Conservation (phyloP, 1,284 basidiomycete species). For the Ustilago sp. region DNA sequence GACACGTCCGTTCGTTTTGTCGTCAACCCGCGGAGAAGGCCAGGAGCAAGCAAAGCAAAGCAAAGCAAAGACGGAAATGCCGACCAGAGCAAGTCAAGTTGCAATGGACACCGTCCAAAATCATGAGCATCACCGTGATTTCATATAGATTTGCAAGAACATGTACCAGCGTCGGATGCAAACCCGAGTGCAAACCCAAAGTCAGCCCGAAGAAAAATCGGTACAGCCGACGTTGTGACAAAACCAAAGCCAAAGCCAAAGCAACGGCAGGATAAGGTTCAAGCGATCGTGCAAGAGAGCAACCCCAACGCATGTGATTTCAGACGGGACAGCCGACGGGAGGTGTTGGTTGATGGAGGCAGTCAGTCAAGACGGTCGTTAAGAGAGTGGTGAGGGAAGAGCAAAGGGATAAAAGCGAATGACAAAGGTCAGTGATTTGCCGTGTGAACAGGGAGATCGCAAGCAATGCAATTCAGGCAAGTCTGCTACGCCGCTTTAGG, state of each 20-base stretch:
- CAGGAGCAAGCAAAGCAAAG: not conserved
- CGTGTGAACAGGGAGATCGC: not conserved
- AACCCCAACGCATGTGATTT: not conserved
- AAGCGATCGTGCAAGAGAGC: not conserved
- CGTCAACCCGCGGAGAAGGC: constrained; percentile 5
- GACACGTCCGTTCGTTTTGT: not conserved
- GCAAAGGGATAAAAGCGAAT: not conserved
- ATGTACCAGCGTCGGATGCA: not conserved
- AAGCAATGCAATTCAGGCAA: not conserved
- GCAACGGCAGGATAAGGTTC: not conserved
- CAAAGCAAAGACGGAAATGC: not conserved
- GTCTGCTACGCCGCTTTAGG: not conserved
- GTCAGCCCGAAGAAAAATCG: constrained; percentile 1
- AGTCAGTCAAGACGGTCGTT: not conserved
- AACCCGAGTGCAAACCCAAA: not conserved
- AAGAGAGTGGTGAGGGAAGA: not conserved
- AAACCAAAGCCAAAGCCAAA: not conserved
- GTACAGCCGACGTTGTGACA: constrained; percentile 3
- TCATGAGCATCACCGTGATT: constrained; percentile 1
- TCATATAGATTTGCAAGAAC: not conserved
- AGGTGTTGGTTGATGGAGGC: not conserved
- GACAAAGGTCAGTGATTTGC: constrained; percentile 10
- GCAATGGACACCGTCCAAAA: not conserved
- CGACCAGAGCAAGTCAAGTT: not conserved
- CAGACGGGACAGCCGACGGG: not conserved